These are phyloP conservation scores for Cochlearia excelsa DNA, from an alignment of 345 rosid species.

Conservation along the genomic window DNA sequence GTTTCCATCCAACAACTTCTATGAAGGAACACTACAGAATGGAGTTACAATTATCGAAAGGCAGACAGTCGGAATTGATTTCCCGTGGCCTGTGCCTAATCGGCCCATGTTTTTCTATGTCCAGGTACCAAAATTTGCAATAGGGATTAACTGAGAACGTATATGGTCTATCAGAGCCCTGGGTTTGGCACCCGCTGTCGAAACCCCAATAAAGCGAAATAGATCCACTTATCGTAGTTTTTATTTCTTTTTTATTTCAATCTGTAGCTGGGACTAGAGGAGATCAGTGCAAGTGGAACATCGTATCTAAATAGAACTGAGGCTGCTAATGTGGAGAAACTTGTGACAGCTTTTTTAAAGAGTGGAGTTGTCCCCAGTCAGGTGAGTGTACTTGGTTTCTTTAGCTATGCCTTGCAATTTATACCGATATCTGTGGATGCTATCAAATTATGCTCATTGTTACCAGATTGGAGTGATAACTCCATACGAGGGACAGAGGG, in stretches of 20 bases:
- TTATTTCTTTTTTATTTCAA: slow-evolving; percentile 29
- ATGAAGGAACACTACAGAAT: slow-evolving; percentile 98
- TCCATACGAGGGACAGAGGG: slow-evolving; percentile 98
- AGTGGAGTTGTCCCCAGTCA: slow-evolving; percentile 98
- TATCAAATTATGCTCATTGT: slow-evolving; percentile 14
- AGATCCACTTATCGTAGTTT: background rate
- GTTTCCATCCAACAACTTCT: slow-evolving; percentile 96
- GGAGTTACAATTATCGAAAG: slow-evolving; percentile 96
- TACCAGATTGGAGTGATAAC: slow-evolving; percentile 95
- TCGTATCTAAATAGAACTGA: slow-evolving; percentile 97
- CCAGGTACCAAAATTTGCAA: slow-evolving; percentile 52
- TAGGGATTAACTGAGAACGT: background rate
- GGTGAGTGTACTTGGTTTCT: slow-evolving; percentile 39
- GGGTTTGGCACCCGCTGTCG: background rate
- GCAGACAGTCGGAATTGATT: slow-evolving; percentile 95
- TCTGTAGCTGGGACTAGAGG: slow-evolving; percentile 97
- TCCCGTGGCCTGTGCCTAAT: slow-evolving; percentile 99
- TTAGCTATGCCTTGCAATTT: slow-evolving; percentile 5
- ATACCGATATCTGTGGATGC: slow-evolving; percentile 8
- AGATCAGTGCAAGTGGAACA: slow-evolving; percentile 98
- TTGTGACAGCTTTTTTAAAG: slow-evolving; percentile 93
- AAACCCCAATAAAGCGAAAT: background rate
- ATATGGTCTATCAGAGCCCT: slow-evolving; percentile 8
- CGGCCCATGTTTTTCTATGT: slow-evolving; percentile 99
- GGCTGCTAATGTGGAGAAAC: slow-evolving; percentile 99